Base-by-base conservation (phyloP, 2,329 filamentous ascomycete genomes). In the Fusarium cyanostomum region DNA sequence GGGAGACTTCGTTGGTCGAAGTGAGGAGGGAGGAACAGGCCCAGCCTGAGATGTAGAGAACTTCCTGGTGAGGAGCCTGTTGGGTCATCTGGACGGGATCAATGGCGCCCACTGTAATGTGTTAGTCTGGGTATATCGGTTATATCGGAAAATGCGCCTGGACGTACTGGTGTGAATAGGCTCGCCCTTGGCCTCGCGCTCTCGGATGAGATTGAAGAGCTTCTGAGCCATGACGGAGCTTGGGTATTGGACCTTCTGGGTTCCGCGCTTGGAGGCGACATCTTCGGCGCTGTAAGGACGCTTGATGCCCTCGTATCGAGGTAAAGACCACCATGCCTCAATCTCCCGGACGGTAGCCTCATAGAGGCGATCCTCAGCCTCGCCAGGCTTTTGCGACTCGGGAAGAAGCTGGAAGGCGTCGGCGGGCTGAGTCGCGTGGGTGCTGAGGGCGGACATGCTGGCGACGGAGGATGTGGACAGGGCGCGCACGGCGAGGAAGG, bases 61-160 rank as follows among this genome's bases (percentile, higher is more conserved):
- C 91, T 76, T 99, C 94, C 75, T 98, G 95, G 79, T 98, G 92
- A 7, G 92, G 87, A 13, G 95, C 95, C 81, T 98, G 95, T 77
- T 99, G 95, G 44, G 95, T 97, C 95, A 99, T 98, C 80, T 99
- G 95, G 10, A 98, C 89, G n/a, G 95, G 95, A 74, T 99, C 95
- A 78, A 99, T 96, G 59, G 94, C 95, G 69, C 95, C 95, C 91
- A 99, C 92, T 94, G 62, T 1, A 50, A 7, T 7, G 15, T 52
- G 64, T 71, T 52, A 70, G 62, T 30, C 15, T 16, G 30, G 5
- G 24, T 21, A 31, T 30, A 26, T 50, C n/a, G 27, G 35, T n/a
- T n/a, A n/a, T n/a, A 8, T 27, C 12, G 18, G 21, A 1, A n/a
- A n/a, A 9, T 27, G 7, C 10, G 15, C 12, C 3, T 7, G 51